Evolutionary conservation across 176 grass and related monocot genomes (phyloP).

Genomic region (Paspalum notatum): DNA sequence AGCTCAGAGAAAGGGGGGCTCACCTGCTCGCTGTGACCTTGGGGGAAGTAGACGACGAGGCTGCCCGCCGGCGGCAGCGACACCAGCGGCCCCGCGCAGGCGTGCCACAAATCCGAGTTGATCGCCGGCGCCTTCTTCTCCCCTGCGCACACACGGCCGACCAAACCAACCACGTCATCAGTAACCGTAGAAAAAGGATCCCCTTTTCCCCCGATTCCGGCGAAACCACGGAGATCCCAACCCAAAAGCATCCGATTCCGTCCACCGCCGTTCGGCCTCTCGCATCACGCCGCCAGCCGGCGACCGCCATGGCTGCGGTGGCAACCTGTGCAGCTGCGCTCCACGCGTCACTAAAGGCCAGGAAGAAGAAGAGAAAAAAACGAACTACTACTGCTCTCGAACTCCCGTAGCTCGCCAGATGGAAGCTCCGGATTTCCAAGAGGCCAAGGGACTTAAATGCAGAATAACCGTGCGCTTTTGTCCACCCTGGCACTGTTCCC

Average conservation of each 20-base stretch:
- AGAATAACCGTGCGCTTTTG: not conserved
- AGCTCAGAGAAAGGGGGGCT: not conserved
- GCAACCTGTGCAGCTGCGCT: not conserved
- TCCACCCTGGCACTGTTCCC: not conserved
- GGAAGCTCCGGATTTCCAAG: not conserved
- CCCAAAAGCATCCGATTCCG: not conserved
- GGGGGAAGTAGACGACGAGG: constrained; percentile 88
- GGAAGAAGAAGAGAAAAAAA: not conserved
- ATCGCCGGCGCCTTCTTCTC: constrained; percentile 59
- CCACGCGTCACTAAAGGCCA: too few relatives aligned
- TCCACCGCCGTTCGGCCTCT: not conserved
- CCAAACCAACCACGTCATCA: constrained; percentile 26
- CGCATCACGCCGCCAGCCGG: not conserved
- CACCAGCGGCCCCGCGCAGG: constrained; percentile 68
- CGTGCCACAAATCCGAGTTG: constrained; percentile 79
- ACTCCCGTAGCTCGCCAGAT: not conserved
- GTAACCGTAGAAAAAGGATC: not conserved
- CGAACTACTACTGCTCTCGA: not conserved
- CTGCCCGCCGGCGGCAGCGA: constrained; percentile 68
- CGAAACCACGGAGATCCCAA: not conserved
- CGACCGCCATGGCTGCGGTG: not conserved
- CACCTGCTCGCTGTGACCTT: constrained; percentile 86
- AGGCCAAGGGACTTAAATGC: not conserved
- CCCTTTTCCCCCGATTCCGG: not conserved
- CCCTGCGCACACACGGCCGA: constrained; percentile 41